Percentiles rank a stretch among this genome's conserved stretches.
phyloP scores from a whole-genome alignment of 139 green algal genomes.

The Micractinium sp. region DNA sequence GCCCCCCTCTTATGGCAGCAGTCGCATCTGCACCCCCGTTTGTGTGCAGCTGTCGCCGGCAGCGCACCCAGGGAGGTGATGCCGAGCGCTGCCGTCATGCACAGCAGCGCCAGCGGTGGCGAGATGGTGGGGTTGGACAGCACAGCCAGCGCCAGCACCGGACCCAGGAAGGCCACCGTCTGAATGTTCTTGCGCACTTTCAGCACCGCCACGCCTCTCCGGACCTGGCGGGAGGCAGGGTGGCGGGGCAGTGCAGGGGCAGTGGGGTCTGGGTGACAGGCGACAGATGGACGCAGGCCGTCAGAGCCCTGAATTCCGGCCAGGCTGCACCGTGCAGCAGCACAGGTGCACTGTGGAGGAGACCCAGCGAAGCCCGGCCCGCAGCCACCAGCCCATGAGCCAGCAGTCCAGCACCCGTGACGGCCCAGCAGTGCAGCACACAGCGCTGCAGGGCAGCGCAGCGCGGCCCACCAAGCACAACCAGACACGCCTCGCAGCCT shows the following conservation, averaged over 20 bases:
- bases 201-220: slow-evolving; percentile 21
- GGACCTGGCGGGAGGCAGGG: neutral
- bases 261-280: too few relatives aligned
- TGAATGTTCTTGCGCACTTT: slow-evolving; percentile 77
- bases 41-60: neutral
- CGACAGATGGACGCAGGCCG: too few relatives aligned
- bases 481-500: slow-evolving; percentile 1
- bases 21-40: too few relatives aligned
- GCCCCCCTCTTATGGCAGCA: too few relatives aligned
- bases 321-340: neutral
- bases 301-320: too few relatives aligned
- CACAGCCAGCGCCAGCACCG: slow-evolving; percentile 74
- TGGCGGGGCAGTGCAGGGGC: neutral
- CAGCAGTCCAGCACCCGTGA: slow-evolving; percentile 83
- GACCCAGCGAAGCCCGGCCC: too few relatives aligned
- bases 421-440: slow-evolving; percentile 63
- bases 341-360: neutral
- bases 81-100: slow-evolving; percentile 81
- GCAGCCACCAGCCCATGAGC: slow-evolving; percentile 57
- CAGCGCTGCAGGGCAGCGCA: neutral
- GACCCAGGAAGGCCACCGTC: slow-evolving; percentile 79
- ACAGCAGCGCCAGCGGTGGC: slow-evolving; percentile 51
- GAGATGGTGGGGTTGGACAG: slow-evolving; percentile 51
- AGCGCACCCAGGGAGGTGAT: slow-evolving; percentile 80
- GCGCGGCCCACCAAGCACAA: neutral